These are phyloP conservation scores for Ceratobasidium sp. DNA, from an alignment of 1,284 basidiomycete genomes.

Conservation along the genomic window DNA sequence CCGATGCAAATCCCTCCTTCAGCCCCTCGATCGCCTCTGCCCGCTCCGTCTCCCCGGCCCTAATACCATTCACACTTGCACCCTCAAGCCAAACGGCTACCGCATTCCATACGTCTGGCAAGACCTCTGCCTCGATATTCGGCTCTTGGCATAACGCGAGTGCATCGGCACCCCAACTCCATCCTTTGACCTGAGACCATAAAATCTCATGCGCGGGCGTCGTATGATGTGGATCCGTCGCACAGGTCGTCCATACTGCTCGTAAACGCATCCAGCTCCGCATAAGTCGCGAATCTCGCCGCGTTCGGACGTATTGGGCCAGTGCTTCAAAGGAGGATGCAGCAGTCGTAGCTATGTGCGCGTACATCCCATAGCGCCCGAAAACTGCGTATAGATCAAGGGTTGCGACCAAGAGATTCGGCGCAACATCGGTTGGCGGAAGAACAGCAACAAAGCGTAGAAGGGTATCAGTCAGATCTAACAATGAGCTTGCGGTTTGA, in stretches of 20 bases:
- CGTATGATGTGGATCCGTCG: conserved; percentile 89
- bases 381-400: conserved; percentile 77
- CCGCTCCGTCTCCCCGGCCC: conserved; percentile 75
- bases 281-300: conserved; percentile 52
- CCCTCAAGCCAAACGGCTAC: conserved; percentile 81
- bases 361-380: conserved; percentile 82
- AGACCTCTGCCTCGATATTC: conserved; percentile 54
- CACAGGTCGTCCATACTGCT: conserved; percentile 83
- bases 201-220: conserved; percentile 87
- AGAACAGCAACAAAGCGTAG: conserved; percentile 80
- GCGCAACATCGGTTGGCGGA: conserved; percentile 65
- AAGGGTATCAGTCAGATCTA: conserved; percentile 71
- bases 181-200: conserved; percentile 86
- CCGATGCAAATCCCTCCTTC: not conserved
- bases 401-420: conserved; percentile 67
- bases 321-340: conserved; percentile 64
- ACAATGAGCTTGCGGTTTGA: conserved; percentile 71
- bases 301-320: conserved; percentile 53
- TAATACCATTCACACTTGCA: conserved; percentile 74
- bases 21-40: conserved; percentile 47
- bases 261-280: conserved; percentile 67
- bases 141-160: conserved; percentile 53
- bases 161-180: conserved; percentile 79
- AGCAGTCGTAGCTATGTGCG: conserved; percentile 74
- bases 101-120: conserved; percentile 69